These are phyloP conservation scores for Pascua sp. DNA, from an alignment of 1,284 basidiomycete genomes.

Conservation along the genomic window DNA sequence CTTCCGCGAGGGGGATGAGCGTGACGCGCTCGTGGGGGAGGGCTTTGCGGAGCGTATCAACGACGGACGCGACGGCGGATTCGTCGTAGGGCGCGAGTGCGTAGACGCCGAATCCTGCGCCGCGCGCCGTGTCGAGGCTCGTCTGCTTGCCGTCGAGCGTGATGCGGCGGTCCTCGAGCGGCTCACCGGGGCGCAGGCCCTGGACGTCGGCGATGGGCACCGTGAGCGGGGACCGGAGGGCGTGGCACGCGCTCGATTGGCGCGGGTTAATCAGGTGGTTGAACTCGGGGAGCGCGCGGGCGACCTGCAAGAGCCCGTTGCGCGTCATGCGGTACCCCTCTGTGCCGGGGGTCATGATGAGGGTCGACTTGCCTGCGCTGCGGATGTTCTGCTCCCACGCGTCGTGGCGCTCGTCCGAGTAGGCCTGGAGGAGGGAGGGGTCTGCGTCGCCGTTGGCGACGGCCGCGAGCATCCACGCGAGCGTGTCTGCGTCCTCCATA, in stretches of 20 bases:
- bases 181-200: constrained; percentile 12
- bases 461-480: constrained; percentile 18
- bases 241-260: constrained; percentile 18
- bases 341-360: constrained; percentile 20
- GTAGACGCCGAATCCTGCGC: constrained; percentile 15
- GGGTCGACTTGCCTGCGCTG: constrained; percentile 16
- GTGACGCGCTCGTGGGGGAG: constrained; percentile 11
- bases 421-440: constrained; percentile 12
- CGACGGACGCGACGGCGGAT: constrained; percentile 3
- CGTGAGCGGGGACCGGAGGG: constrained; percentile 15
- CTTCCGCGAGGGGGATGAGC: constrained; percentile 5
- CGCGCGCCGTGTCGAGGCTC: constrained; percentile 10
- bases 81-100: constrained; percentile 5
- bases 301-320: constrained; percentile 16
- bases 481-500: constrained; percentile 22
- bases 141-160: constrained; percentile 3
- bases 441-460: constrained; percentile 13
- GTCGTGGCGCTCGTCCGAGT: constrained; percentile 18
- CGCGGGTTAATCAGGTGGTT: constrained; percentile 22
- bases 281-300: constrained; percentile 15
- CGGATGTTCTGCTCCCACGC: constrained; percentile 21
- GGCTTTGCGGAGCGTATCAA: constrained; percentile 1
- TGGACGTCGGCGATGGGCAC: not conserved
- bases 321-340: constrained; percentile 18
- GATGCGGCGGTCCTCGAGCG: constrained; percentile 17